Base-by-base conservation (phyloP, 495 filamentous ascomycete genomes). In the Penicillium goetzii region DNA sequence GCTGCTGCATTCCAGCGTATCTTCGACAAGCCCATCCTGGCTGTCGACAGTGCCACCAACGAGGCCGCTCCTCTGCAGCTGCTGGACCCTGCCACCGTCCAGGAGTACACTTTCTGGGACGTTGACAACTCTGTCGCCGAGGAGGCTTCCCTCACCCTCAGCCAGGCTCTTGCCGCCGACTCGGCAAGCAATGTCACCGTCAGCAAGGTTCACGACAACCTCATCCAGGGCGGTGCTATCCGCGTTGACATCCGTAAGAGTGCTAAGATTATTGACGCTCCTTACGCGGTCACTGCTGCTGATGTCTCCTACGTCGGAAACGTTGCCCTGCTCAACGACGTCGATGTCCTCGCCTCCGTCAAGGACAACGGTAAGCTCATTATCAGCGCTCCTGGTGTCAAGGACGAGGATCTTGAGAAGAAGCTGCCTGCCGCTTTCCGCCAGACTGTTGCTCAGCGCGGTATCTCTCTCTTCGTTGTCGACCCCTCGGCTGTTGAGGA, bases 71-170 rank as follows among this genome's bases (percentile, higher is more conserved):
- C 80, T 38, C 69, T 85, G 57, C 76, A 83, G 63, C 61, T 88
- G 40, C 66, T 87, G 8, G 80, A 81, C 56, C 70, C 75, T 15
- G 55, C 74, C 15, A 67, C 78, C 26, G 86, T 89, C 30, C 82
- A 91, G 70, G 90, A 98, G 69, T 99, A 93, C 80, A 86, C 87
- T 23, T 97, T 99, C 83, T 99, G 93, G 95, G 91, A 97, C 73
- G 75, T 90, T 19, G 95, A 96, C 65, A 86, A 86, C 71, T 94
- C 92, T 26, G 74, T 76, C 2, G 85, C 88, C 36, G 81, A 79
- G 45, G 80, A 82, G 54, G 88, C 92, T 28, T 85, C 92, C 10
- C 71, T 83, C 23, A 83, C 83, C 40, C 74, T 97, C 32, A 88
- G 89, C 43, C 86, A 87, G 66, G 79, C 95, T 5, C 81, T 98